Conservation (phyloP, 1,284 basidiomycete species). For the Pterulicium gracile region DNA sequence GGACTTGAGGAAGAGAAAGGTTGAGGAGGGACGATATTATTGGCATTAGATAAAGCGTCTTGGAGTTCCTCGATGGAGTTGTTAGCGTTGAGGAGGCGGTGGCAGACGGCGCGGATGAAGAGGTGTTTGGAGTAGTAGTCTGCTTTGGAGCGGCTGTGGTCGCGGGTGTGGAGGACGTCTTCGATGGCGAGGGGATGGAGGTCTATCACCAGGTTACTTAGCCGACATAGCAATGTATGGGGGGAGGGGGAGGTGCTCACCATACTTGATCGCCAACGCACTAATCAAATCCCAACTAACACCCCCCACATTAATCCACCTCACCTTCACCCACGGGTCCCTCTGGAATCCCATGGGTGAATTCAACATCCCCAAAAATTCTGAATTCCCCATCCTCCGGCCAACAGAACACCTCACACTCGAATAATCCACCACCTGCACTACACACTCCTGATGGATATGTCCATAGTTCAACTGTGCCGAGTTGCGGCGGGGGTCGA, state of each 20-base stretch:
- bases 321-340: constrained; percentile 47
- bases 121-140: constrained; percentile 61
- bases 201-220: constrained; percentile 23
- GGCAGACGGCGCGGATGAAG: constrained; percentile 55
- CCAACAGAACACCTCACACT: constrained; percentile 36
- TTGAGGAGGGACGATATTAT: no score
- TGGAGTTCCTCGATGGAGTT: constrained; percentile 9
- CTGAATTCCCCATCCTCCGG: constrained; percentile 39
- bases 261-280: constrained; percentile 49
- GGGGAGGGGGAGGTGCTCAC: constrained; percentile 25
- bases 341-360: constrained; percentile 26
- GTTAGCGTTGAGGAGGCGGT: constrained; percentile 27
- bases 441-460: constrained; percentile 43
- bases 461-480: constrained; percentile 40
- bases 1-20: no score
- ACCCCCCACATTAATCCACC: constrained; percentile 65
- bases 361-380: constrained; percentile 40
- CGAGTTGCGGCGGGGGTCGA: constrained; percentile 43
- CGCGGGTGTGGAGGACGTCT: constrained; percentile 47
- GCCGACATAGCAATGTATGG: not conserved
- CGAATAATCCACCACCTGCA: constrained; percentile 56
- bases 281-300: constrained; percentile 66
- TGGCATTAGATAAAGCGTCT: constrained; percentile 7
- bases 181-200: constrained; percentile 62
- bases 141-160: constrained; percentile 51